Conservation (phyloP, 2,329 filamentous ascomycete species). For the Aphanocladium album region DNA sequence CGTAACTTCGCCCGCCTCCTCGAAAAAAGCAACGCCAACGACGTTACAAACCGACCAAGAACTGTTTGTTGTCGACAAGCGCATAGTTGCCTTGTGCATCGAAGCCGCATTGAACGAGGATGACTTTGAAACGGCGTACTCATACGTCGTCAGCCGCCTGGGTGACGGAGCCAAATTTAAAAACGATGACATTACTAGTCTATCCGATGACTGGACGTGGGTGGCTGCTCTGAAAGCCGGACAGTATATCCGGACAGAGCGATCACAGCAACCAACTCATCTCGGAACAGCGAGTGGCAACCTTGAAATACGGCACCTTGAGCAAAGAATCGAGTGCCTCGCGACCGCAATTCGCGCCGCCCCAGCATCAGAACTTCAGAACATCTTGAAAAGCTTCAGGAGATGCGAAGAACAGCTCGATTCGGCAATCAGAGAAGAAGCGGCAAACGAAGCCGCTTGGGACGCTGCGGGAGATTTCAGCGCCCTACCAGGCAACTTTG, state of each 20-base stretch:
- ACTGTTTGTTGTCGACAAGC: conserved; percentile 48
- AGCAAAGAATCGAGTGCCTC: conserved; percentile 77
- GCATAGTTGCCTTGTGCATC: conserved; percentile 75
- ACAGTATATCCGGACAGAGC: conserved; percentile 57
- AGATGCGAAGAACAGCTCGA: conserved; percentile 75
- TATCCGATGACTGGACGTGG: conserved; percentile 69
- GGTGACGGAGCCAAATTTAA: conserved; percentile 23
- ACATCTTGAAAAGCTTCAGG: conserved; percentile 70
- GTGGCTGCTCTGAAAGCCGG: conserved; percentile 74
- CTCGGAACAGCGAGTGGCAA: conserved; percentile 56
- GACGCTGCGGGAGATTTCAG: conserved; percentile 59
- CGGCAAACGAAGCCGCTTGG: conserved; percentile 64
- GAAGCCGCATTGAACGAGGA: conserved; percentile 71
- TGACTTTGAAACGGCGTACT: conserved; percentile 83
- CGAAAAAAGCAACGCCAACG: neutral
- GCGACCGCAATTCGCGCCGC: conserved; percentile 70
- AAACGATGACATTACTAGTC: conserved; percentile 46
- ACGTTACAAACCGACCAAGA: conserved; percentile 16
- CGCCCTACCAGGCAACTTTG: conserved; percentile 53
- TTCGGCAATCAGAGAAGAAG: conserved; percentile 59
- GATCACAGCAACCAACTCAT: conserved; percentile 53
- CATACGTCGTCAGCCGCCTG: conserved; percentile 70
- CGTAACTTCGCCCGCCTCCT: conserved; percentile 24
- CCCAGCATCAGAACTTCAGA: conserved; percentile 63
- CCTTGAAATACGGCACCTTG: conserved; percentile 63